Conservation (phyloP, 805 yeast genomes). For the Starmerella vaccinii region DNA sequence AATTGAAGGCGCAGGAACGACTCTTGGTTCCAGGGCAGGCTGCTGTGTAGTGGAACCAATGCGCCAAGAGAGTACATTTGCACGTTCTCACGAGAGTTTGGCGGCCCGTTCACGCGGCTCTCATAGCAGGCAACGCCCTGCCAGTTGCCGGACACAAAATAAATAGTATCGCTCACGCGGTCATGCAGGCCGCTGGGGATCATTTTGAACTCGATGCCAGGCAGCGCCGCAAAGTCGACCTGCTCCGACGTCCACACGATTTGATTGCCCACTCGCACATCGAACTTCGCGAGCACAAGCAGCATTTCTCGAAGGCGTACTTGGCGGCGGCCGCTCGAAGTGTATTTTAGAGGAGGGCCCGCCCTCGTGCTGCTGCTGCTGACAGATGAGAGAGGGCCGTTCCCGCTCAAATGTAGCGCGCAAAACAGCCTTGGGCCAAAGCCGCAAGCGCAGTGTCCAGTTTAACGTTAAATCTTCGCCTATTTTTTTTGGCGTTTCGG, state of each 20-base stretch:
- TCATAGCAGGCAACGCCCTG: constrained; percentile 23
- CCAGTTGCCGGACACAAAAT: constrained; percentile 34
- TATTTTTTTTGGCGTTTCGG: too few species aligned
- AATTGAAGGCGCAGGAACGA: constrained; percentile 16
- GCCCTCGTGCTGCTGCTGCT: background rate
- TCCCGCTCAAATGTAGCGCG: too few species aligned
- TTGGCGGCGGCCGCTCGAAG: background rate
- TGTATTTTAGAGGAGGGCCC: background rate
- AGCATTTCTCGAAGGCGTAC: constrained; percentile 21
- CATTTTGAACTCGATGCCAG: constrained; percentile 50
- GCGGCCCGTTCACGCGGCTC: constrained; percentile 9
- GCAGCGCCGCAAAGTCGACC: constrained; percentile 26
- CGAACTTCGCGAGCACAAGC: constrained; percentile 43
- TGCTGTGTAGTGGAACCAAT: constrained; percentile 15
- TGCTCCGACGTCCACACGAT: constrained; percentile 36
- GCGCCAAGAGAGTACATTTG: constrained; percentile 23
- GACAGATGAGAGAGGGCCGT: too few species aligned
- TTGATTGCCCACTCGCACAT: constrained; percentile 43
- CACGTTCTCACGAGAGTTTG: constrained; percentile 11
- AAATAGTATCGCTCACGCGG: constrained; percentile 41
- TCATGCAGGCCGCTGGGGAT: constrained; percentile 62
- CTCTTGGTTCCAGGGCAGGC: constrained; percentile 23
- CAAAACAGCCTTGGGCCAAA: too few species aligned
- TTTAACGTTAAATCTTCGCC: too few species aligned
- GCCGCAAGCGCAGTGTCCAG: too few species aligned